Evolutionary conservation across 2,329 filamentous ascomycete species (phyloP), one percentile per base, ranked within the genome.

Genomic region (Ophiostoma perfectum): DNA sequence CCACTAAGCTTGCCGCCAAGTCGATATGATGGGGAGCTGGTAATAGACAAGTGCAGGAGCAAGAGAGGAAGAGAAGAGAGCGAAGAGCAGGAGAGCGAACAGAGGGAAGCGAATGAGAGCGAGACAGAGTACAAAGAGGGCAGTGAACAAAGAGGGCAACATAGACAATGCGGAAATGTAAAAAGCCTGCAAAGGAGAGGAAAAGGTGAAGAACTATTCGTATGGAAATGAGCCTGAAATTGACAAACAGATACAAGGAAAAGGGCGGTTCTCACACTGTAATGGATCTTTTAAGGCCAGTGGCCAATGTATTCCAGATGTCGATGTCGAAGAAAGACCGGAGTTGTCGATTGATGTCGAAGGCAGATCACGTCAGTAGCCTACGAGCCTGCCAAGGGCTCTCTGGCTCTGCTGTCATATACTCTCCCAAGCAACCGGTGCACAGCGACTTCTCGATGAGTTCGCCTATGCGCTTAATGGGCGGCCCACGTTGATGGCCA

Each of bases 1-100:
- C 52, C 63, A 44, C 67, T 52, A 66, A 68, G 42, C 36, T 47
- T 44, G 60, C 39, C 67, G 64, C 67, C 67, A 66, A 66, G 64
- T 47, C 41, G 18, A 44, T 55, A 3, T 47, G 45, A n/a, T 11
- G n/a, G 47, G n/a, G 47, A 52, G 47, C 27, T 27, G 27, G 27
- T 27, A 27, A 27, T 27, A 27, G 27, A 27, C 27, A 27, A 27
- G 2, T 27, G 27, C 27, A 27, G 27, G 27, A 27, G 27, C 27
- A 27, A 27, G 27, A 27, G 27, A 27, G 27, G 27, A 27, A 27
- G 27, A 27, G 27, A 27, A 27, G 27, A 27, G 27, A 27, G 27
- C 27, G 27, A 18, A 47, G 45, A 47, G 45, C 12, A 14, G 45
- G 45, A 47, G 45, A 47, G 45, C 12, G 12, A 14, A 4, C 12